These are phyloP conservation scores for Stephanodiscus triporus DNA, from an alignment of 108 stramenopile species.

Conservation along the genomic window DNA sequence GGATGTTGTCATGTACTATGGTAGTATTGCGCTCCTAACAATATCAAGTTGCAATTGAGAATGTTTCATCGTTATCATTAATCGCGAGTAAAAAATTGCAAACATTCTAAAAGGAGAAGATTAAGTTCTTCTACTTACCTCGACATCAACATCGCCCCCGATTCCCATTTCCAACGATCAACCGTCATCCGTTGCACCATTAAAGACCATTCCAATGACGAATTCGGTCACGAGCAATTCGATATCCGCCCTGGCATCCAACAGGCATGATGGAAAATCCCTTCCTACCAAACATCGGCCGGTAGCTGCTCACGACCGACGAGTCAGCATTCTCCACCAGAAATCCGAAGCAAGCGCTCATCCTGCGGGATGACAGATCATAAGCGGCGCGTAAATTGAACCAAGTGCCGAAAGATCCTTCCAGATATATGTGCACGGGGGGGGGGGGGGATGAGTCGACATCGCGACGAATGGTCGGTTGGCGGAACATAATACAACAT, in stretches of 20 bases:
- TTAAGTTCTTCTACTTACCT: conserved; percentile 44
- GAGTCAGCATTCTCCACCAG: conserved; percentile 29
- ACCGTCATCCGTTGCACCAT: conserved; percentile 15
- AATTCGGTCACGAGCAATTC: conserved; percentile 51
- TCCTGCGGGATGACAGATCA: conserved; percentile 15
- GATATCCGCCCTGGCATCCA: conserved; percentile 42
- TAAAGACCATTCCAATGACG: conserved; percentile 36
- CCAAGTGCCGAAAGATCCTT: conserved; percentile 34
- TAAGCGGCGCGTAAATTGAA: conserved; percentile 47
- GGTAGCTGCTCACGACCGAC: conserved; percentile 11
- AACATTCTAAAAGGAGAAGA: conserved; percentile 18
- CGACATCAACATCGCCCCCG: conserved; percentile 40
- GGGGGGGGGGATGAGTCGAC: no score
- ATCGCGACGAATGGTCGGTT: no score
- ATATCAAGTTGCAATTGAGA: no score
- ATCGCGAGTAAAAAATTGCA: no score
- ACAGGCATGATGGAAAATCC: conserved; percentile 36
- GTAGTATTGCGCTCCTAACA: no score
- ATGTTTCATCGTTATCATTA: no score
- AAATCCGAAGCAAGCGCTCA: conserved; percentile 43
- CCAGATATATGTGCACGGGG: background rate
- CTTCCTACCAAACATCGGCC: conserved; percentile 8
- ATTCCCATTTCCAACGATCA: conserved; percentile 36
- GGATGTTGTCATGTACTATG: no score
- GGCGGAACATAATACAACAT: background rate